Base-by-base conservation (phyloP, 108 stramenopile species). In the Skeletonema tropicum region DNA sequence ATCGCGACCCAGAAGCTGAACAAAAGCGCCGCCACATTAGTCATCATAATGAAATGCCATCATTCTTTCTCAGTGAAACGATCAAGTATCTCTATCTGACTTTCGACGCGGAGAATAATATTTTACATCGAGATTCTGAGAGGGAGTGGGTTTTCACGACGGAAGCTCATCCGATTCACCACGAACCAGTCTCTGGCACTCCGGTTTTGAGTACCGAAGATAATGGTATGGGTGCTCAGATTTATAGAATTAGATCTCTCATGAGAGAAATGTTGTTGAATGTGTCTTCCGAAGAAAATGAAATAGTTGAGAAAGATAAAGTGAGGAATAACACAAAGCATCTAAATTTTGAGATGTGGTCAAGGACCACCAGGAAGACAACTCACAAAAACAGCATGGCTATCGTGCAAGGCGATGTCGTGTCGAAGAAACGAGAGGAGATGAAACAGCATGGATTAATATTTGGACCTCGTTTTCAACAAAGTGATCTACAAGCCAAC, bases 1-100 rank as follows among this genome's bases (percentile, higher is more conserved):
- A 49, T 57, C 41, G 35, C 26, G 42, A 81, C 64, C 70, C 71
- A 23, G 60, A 68, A 17, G 58, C 52, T n/a, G 65, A 73, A 14
- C 73, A 78, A 45, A 42, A 60, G 14, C 57, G 38, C 10, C 21
- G 60, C 29, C 64, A 79, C 19, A 69, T 79, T 7, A 60, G 75
- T 11, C 87, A 86, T 23, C 66, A 91, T 74, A 87, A 99, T 70
- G 92, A 98, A 52, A 98, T 98, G 97, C 97, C 98, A 32, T 89
- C 87, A 14, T 99, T 95, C 73, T 99, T 99, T 71, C 84, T 98
- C 19, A 92, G 91, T 55, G 98, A 99, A 81, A 99, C 97, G 15
- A 83, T 99, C 57, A 99, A 99, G 78, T 99, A 99, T 73, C 81
- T 99, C 15, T 98, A 93, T 74, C 77, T 99, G 23, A 84, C 92